Conservation (phyloP, 208 protist genomes). For the Acanthamoeba lugdunensis region DNA sequence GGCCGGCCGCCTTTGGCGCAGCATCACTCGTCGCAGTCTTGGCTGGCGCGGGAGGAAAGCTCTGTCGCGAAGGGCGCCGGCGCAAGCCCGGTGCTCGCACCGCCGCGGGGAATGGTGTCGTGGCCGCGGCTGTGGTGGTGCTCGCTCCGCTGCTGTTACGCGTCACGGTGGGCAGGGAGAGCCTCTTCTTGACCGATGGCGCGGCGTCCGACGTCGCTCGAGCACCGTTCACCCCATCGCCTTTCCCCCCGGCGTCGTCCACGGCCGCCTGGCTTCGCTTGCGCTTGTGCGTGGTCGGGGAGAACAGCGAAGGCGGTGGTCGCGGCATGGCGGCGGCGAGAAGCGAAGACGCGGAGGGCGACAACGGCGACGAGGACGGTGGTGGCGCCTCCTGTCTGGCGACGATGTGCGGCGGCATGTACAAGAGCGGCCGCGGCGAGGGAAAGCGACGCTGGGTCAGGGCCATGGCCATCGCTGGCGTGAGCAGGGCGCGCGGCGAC, state of each 20-base stretch:
- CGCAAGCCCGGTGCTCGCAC: no score
- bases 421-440: not conserved
- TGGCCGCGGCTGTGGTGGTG: no score
- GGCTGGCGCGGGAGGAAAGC: no score
- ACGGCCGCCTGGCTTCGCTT: not conserved
- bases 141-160: no score
- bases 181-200: not conserved
- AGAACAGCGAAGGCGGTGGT: not conserved
- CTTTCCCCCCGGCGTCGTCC: not conserved
- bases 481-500: not conserved
- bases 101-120: no score
- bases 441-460: not conserved
- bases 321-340: not conserved
- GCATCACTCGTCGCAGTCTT: no score
- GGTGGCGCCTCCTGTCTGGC: not conserved
- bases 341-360: not conserved
- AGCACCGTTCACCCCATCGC: no score
- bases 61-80: no score
- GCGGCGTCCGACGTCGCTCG: not conserved
- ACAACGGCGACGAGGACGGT: not conserved
- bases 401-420: not conserved
- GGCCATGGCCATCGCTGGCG: not conserved
- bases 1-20: no score
- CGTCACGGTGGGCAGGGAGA: no score
- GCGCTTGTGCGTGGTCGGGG: not conserved